Base-by-base conservation (phyloP, 2,329 filamentous ascomycete species). In the Dendryphion nanum region DNA sequence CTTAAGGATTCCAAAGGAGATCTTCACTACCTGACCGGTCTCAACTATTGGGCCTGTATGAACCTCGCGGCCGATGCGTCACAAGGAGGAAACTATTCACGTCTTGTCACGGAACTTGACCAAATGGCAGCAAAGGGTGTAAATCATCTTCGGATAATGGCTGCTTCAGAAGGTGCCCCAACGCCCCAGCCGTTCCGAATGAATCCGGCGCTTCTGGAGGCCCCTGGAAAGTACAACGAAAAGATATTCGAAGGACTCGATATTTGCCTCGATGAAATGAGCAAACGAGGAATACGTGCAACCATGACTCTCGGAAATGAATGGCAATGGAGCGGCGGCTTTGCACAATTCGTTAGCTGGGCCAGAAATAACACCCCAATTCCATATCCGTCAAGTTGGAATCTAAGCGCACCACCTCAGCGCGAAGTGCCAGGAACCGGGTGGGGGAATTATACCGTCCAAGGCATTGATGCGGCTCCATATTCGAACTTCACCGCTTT, bases 41-140 rank as follows among this genome's bases (percentile, higher is more conserved):
- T 68, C 30, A 68, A 68, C 35, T 68, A 68, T 47, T 68, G 65
- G 65, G 59, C 64, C 19, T 68, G 65, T 37, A 60, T 68, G 56
- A 68, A 68, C 35, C 40, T 68, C 13, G 65, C 65, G 4, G 63
- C 65, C 20, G 51, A 60, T 18, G 51, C 49, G 2, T 55, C 59
- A 2, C 48, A 52, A 16, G 65, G 65, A 13, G 65, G 65, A 5
- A 65, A 68, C 30, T 55, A 61, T 38, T 53, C 61, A 6, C 64
- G 64, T 16, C 55, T 68, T 5, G 48, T 59, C 35, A 62, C 53
- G 5, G 65, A 68, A 37, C 55, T 68, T 16, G 64, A 68, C 32
- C 64, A 68, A 36, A 67, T 68, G 64, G 57, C 62, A 18, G 57
- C 58, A 5, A 59, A 63, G 33, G 65, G 65, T 3, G 55, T 68